A percentile compares a stretch with the other conserved stretches of the same genome.
phyloP scores from a whole-genome alignment of 2,329 filamentous ascomycete species.

The Fusarium sp. region DNA sequence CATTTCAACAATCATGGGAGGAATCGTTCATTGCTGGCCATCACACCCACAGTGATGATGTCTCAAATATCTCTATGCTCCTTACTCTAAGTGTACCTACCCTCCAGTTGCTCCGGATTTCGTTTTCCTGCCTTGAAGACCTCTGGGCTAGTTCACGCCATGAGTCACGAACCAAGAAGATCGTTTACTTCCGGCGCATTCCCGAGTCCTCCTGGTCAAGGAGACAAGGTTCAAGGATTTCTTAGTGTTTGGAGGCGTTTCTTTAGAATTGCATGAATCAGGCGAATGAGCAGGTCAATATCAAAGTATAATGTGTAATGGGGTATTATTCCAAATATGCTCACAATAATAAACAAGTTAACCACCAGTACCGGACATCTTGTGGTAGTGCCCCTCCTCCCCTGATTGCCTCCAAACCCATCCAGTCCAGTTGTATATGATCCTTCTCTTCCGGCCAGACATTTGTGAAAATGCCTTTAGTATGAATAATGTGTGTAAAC shows the following conservation, averaged over 20 bases:
- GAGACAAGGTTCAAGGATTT: background rate
- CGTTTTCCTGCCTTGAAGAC: background rate
- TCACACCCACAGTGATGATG: background rate
- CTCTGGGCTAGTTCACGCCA: background rate
- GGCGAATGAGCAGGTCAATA: background rate
- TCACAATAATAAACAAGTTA: conserved; percentile 37
- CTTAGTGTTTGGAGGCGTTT: background rate
- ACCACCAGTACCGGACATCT: conserved; percentile 37
- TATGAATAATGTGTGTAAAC: conserved; percentile 22
- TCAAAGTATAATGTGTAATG: conserved; percentile 25
- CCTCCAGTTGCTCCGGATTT: background rate
- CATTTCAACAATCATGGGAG: background rate
- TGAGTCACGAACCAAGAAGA: background rate
- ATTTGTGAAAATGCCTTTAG: conserved; percentile 17
- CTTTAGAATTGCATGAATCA: background rate
- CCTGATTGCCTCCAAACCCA: conserved; percentile 10
- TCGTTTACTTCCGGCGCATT: background rate
- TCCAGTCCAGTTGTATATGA: conserved; percentile 24
- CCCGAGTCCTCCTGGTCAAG: background rate
- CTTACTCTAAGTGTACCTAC: background rate
- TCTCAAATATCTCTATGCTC: background rate
- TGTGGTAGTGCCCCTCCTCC: conserved; percentile 6
- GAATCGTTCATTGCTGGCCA: background rate
- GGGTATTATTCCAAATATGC: conserved; percentile 44
- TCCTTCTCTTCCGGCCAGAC: conserved; percentile 21